phyloP scores from a whole-genome alignment of 2,329 filamentous ascomycete genomes.

The Aspergillaceae sp. region DNA sequence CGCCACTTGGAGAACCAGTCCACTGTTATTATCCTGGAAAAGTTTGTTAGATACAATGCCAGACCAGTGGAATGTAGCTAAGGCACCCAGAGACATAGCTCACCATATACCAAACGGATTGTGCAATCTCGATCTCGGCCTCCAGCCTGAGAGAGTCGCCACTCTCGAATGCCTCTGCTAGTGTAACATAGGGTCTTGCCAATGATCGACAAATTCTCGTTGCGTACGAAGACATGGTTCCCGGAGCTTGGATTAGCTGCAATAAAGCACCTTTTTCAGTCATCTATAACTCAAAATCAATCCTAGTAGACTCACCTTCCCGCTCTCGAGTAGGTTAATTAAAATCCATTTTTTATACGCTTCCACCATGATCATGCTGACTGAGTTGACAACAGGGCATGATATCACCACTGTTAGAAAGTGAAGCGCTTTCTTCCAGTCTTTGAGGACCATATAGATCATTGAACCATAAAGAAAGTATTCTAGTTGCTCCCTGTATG shows the following conservation, averaged over 20 bases:
- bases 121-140: constrained; percentile 54
- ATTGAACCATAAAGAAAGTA: constrained; percentile 60
- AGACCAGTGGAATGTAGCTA: too few relatives aligned
- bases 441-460: constrained; percentile 52
- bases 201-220: constrained; percentile 51
- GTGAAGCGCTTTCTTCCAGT: constrained; percentile 55
- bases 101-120: constrained; percentile 53
- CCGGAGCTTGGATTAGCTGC: constrained; percentile 45
- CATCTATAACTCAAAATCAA: not conserved
- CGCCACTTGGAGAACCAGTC: constrained; percentile 61
- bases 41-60: constrained; percentile 1
- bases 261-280: not conserved
- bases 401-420: constrained; percentile 59
- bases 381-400: constrained; percentile 54
- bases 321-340: constrained; percentile 61
- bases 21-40: constrained; percentile 58
- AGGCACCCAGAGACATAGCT: constrained; percentile 10
- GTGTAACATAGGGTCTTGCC: constrained; percentile 59
- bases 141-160: constrained; percentile 52
- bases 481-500: constrained; percentile 45
- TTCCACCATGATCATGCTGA: constrained; percentile 73
- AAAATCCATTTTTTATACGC: constrained; percentile 90
- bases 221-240: constrained; percentile 45
- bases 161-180: constrained; percentile 61
- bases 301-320: constrained; percentile 41